Base-by-base conservation (phyloP, 805 yeast species). In the Wickerhamia fluorescens region DNA sequence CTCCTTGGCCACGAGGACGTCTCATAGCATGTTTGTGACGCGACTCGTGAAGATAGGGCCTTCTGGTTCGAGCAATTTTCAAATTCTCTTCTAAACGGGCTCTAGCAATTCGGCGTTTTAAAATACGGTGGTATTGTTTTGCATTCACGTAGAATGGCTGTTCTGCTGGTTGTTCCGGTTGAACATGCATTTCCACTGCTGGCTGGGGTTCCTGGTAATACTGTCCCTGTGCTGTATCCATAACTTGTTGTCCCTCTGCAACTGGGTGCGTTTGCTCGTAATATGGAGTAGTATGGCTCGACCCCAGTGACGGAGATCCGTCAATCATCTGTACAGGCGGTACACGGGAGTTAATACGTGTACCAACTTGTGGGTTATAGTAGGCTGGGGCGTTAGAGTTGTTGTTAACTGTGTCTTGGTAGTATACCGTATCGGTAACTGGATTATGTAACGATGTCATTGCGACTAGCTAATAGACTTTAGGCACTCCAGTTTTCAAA, bases 11-110 rank as follows among this genome's bases (percentile, higher is more conserved):
- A 44, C 99, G 75, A 10, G 98, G 97, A 53, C 99, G 73, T 51
- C 97, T 73, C 98, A 92, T 92, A 3, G 99, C 99, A 54, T 92
- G 99, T 53, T 92, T 89, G 54, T 92, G 99, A 45, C 99, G 71
- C 12, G 96, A 85, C 56, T 92, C 98, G 51, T 92, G 99, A 28
- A 92, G 56, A 55, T 94, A 89, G 8, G 97, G 96, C 51, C 81
- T 80, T 45, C 97, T 74, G 11, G 94, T 94, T 38, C 95, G 72
- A 11, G 92, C 88, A 4, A 83, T 83, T 48, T 85, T 81, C 38
- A 89, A 68, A 24, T 77, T 74, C 49, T 92, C 97, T 49, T 92
- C 97, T 22, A 92, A 68, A 53, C 78, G 82, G 5, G 96, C 96
- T 30, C 98, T 68, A 0, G 98, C 97, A 24, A 87, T 71, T 44